Conservation (phyloP, 176 grass and related monocot genomes). For the Carex kokanica region DNA sequence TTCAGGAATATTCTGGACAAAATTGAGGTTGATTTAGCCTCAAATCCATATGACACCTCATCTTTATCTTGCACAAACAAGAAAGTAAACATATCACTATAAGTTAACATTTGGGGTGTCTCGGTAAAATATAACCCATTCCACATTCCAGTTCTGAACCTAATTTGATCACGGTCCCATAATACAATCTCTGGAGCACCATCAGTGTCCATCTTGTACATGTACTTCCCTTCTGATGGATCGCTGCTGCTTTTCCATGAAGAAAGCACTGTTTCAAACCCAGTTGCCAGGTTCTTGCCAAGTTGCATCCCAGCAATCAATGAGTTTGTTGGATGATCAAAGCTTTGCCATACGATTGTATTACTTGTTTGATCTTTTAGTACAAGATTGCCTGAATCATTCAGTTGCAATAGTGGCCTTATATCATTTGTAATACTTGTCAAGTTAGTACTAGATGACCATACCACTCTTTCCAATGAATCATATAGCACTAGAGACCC, state of each 20-base stretch:
- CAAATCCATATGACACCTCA: conserved; percentile 39
- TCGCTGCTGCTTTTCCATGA: conserved; percentile 47
- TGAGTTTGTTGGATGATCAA: conserved; percentile 55
- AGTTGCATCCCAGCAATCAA: conserved; percentile 34
- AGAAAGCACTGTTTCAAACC: conserved; percentile 32
- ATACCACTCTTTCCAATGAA: neutral
- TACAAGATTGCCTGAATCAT: conserved; percentile 49
- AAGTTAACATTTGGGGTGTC: conserved; percentile 13
- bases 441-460: neutral
- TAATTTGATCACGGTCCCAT: neutral
- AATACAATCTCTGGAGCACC: conserved; percentile 44
- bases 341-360: conserved; percentile 48
- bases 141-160: conserved; percentile 49
- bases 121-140: conserved; percentile 20
- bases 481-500: conserved; percentile 36
- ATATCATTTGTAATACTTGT: no score
- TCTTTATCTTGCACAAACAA: conserved; percentile 20
- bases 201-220: conserved; percentile 37
- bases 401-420: conserved; percentile 23
- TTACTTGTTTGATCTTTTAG: conserved; percentile 15
- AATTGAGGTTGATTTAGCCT: conserved; percentile 1
- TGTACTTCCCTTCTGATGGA: conserved; percentile 34
- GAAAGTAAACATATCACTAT: conserved; percentile 35
- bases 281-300: conserved; percentile 20
- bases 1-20: conserved; percentile 37